Evolutionary conservation across 2,329 filamentous ascomycete genomes (phyloP), one percentile per base, ranked within the genome.

Genomic region (Neobulgaria alba): DNA sequence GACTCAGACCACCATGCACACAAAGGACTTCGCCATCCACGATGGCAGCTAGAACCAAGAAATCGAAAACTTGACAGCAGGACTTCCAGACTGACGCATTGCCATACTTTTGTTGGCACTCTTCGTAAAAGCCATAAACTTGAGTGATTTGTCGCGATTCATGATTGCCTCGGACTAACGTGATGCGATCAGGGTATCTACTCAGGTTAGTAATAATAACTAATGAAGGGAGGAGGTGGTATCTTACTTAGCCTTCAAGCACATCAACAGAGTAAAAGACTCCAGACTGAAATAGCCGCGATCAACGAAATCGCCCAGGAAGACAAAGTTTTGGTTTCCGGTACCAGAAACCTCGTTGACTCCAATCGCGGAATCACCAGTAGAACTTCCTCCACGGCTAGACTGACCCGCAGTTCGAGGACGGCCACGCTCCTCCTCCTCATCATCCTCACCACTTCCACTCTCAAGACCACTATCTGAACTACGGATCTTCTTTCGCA

Each of bases 401-500:
- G 64, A 63, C 38, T 67, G 46, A 51, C 61, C 33, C 48, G 58
- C 43, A 62, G 66, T 50, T 56, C 64, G 41, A 58, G 61, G 48
- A 57, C 71, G 45, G 65, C 75, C 47, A 61, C 71, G 33, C 63
- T 67, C 23, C 63, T 71, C 43, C 71, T 73, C 36, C 64, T 68
- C 33, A 67, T 68, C 70, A 14, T 72, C 71, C 3, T 68, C 68
- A 14, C 66, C 71, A 35, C 64, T 68, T 23, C 68, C 72, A 4
- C 65, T 68, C 4, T 67, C 67, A 29, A 63, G 61, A 5, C 67
- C 66, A 36, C 56, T 59, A 19, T 70, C 77, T 12, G 71, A 71
- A 52, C 76, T 78, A 61, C 79, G 84, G 65, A 95, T 77, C 68
- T 89, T 93, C 68, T 84, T 87, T 66, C 81, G 82, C 34, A 92